Evolutionary conservation across 768 basidiomycete genomes (phyloP).

Genomic region (Cyclocybe aegerita): DNA sequence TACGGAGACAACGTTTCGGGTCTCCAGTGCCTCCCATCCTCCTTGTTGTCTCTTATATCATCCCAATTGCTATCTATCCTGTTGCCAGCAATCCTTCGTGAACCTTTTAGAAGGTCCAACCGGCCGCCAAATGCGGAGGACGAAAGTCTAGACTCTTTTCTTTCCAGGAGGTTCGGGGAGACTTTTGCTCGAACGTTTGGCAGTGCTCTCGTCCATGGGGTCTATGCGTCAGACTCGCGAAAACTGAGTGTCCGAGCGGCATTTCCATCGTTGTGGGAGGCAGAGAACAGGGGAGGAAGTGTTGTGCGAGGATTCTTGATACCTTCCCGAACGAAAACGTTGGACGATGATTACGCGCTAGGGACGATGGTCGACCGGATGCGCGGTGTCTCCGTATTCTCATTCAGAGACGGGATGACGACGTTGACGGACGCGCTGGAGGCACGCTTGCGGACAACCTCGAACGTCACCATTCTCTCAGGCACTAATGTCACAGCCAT

Average conservation of each 20-base stretch:
- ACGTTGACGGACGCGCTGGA: conserved; percentile 62
- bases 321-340: conserved; percentile 10
- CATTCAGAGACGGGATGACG: conserved; percentile 75
- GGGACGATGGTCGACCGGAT: conserved; percentile 50
- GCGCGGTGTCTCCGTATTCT: conserved; percentile 72
- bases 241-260: conserved; percentile 72
- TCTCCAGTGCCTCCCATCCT: conserved; percentile 51
- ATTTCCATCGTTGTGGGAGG: conserved; percentile 72
- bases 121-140: conserved; percentile 47
- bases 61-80: conserved; percentile 45
- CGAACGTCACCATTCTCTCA: conserved; percentile 59
- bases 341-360: conserved; percentile 26
- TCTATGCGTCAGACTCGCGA: conserved; percentile 87
- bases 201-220: conserved; percentile 85
- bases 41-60: conserved; percentile 32
- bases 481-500: conserved; percentile 40
- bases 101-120: conserved; percentile 54
- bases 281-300: conserved; percentile 66
- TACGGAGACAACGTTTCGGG: conserved; percentile 35
- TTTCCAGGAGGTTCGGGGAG: conserved; percentile 71
- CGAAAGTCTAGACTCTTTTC: conserved; percentile 79
- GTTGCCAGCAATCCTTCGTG: conserved; percentile 53
- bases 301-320: conserved; percentile 62
- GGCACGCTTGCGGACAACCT: conserved; percentile 36
- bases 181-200: conserved; percentile 73